Percentiles rank a stretch among this genome's conserved stretches.
Evolutionary conservation across 352 stramenopile species (phyloP).

Genomic region (Thraustochytrium striatum): DNA sequence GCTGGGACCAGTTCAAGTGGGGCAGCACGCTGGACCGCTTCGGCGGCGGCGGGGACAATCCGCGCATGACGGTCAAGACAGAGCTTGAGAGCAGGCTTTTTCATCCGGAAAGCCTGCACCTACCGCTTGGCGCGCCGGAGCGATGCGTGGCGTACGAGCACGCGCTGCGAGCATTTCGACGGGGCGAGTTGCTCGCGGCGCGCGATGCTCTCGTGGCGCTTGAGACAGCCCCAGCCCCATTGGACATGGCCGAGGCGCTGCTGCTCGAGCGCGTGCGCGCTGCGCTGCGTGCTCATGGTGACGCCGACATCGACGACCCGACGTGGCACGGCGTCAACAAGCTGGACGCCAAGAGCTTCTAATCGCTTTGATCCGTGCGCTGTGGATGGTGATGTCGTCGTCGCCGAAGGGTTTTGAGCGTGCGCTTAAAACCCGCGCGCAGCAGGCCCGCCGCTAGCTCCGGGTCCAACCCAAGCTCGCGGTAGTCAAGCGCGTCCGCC

Average conservation of each 20-base stretch:
- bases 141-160: neutral
- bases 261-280: neutral
- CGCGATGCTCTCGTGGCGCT: neutral
- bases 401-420: too few species aligned
- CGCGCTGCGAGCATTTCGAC: neutral
- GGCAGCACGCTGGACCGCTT: too few species aligned
- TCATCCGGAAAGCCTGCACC: neutral
- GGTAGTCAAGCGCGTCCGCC: too few species aligned
- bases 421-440: too few species aligned
- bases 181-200: neutral
- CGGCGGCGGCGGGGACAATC: too few species aligned
- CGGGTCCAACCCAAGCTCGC: too few species aligned
- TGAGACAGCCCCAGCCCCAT: neutral
- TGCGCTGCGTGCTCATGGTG: neutral
- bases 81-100: too few species aligned
- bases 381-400: too few species aligned
- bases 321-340: slow-evolving; percentile 27
- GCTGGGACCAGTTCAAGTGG: neutral
- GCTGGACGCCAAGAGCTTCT: slow-evolving; percentile 26
- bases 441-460: too few species aligned
- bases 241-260: neutral
- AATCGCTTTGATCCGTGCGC: too few species aligned
- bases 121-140: neutral
- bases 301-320: neutral
- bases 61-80: too few species aligned